Evolutionary conservation across 2,329 filamentous ascomycete genomes (phyloP), one percentile per base, ranked within the genome.

Genomic region (Aspergillus ochraceus): DNA sequence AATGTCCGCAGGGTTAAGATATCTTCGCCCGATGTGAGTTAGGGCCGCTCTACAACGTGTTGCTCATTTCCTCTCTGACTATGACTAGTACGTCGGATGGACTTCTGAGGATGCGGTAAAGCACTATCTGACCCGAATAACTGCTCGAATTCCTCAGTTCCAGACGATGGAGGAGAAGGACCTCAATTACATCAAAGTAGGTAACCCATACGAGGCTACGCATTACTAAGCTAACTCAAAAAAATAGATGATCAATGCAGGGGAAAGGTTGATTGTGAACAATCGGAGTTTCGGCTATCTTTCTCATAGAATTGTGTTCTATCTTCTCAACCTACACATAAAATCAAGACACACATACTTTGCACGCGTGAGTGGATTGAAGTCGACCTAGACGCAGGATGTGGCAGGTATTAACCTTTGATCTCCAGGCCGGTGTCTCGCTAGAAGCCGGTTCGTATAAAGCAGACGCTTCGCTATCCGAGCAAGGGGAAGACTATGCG

Each of bases 1-100:
- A 99, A 99, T 74, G 95, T 97, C 53, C 89, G 94, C 59, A 95
- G 92, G 65, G 95, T 99, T 72, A 99, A 99, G 77, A 99, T 99
- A 57, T 96, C 91, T 2, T 98, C 94, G 0, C 96, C 95, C 6
- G 95, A 99, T 77, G 90, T 92, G 79, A 77, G 87, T 76, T n/a
- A 24, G 26, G 6, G 17, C 29, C 30, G n/a, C 24, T 56, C 19
- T n/a, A 12, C 39, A 30, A 36, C 36, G 32, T 71, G 52, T 24
- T 22, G 57, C 51, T 49, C 59, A 49, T 32, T 12, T 12, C 36
- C 42, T 32, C 57, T 32, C 58, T 24, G 60, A 64, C 14, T n/a
- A 49, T 32, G 3, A 30, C 22, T 63, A 92, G 87, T 99, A 98
- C 72, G 84, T 90, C 62, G 91, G 90, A 47, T 98, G 96, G 94